Conservation (phyloP, 352 stramenopile species). For the Elongisporangium prolatum region DNA sequence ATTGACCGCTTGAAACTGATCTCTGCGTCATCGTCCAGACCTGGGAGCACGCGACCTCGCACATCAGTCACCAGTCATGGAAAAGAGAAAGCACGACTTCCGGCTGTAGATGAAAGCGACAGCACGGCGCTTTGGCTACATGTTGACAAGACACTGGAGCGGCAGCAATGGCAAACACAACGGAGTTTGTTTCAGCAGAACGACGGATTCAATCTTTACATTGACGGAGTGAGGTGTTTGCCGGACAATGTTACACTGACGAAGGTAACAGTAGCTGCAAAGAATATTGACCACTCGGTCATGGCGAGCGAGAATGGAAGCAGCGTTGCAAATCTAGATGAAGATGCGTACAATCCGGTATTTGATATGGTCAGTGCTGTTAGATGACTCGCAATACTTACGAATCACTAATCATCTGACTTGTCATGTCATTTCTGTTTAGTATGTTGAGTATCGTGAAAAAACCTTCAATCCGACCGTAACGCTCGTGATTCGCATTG, state of each 20-base stretch:
- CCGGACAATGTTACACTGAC: conserved; percentile 66
- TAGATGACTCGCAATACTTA: not conserved
- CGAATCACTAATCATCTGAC: conserved; percentile 5
- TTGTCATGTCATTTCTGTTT: conserved; percentile 2
- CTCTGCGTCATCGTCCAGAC: conserved; percentile 23
- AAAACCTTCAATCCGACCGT: conserved; percentile 71
- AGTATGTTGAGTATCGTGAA: conserved; percentile 76
- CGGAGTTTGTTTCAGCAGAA: conserved; percentile 39
- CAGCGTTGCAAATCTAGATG: conserved; percentile 15
- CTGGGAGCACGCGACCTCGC: conserved; percentile 18
- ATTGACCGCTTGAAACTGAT: conserved; percentile 25
- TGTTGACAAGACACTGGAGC: conserved; percentile 33
- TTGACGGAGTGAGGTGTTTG: conserved; percentile 71
- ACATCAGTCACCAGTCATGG: conserved; percentile 12
- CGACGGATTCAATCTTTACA: conserved; percentile 78
- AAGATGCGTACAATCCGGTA: conserved; percentile 30
- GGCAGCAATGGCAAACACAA: conserved; percentile 14
- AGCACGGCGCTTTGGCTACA: conserved; percentile 19
- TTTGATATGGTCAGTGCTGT: conserved; percentile 47
- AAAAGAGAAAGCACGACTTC: conserved; percentile 18
- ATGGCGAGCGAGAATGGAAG: conserved; percentile 21
- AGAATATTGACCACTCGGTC: conserved; percentile 45
- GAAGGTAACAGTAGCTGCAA: conserved; percentile 64
- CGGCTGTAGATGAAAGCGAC: conserved; percentile 18
- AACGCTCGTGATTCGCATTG: conserved; percentile 81